These are phyloP conservation scores for Termitomyces heimii DNA, from an alignment of 768 basidiomycete genomes.

Conservation along the genomic window DNA sequence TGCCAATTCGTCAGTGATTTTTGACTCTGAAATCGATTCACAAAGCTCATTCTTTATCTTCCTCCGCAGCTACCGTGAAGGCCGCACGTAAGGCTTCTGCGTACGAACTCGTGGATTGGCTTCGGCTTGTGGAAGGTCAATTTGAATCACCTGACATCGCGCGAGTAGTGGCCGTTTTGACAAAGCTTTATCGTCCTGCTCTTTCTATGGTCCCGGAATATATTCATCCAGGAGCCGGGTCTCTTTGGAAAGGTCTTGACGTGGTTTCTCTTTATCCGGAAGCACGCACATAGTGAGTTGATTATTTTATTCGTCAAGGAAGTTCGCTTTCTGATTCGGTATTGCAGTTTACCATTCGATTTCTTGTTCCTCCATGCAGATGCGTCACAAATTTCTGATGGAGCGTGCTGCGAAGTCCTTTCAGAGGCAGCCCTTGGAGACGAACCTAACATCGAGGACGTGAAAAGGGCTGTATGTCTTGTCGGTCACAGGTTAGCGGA, in stretches of 20 bases:
- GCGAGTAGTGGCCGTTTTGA: constrained; percentile 33
- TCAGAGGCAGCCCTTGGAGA: constrained; percentile 23
- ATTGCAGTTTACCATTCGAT: constrained; percentile 28
- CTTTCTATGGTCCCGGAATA: constrained; percentile 36
- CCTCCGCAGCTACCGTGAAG: constrained; percentile 30
- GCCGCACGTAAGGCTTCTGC: constrained; percentile 31
- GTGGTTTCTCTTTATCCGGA: constrained; percentile 18
- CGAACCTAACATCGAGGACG: constrained; percentile 17
- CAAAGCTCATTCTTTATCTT: background rate
- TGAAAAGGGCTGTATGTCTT: constrained; percentile 32
- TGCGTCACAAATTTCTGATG: constrained; percentile 19
- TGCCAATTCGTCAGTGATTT: background rate
- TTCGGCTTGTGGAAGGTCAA: constrained; percentile 39
- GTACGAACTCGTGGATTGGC: constrained; percentile 58
- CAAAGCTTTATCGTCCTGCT: constrained; percentile 34
- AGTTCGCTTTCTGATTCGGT: background rate
- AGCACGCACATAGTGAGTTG: constrained; percentile 12
- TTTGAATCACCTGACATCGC: constrained; percentile 30
- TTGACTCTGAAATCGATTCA: constrained; percentile 26
- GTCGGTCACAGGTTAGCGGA: constrained; percentile 28
- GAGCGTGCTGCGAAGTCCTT: constrained; percentile 26
- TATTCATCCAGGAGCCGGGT: constrained; percentile 34
- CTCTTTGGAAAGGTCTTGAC: constrained; percentile 36
- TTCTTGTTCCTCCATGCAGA: constrained; percentile 35
- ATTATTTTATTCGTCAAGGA: background rate